Conservation (phyloP, 768 basidiomycete genomes). For the Amanita fuliginea region DNA sequence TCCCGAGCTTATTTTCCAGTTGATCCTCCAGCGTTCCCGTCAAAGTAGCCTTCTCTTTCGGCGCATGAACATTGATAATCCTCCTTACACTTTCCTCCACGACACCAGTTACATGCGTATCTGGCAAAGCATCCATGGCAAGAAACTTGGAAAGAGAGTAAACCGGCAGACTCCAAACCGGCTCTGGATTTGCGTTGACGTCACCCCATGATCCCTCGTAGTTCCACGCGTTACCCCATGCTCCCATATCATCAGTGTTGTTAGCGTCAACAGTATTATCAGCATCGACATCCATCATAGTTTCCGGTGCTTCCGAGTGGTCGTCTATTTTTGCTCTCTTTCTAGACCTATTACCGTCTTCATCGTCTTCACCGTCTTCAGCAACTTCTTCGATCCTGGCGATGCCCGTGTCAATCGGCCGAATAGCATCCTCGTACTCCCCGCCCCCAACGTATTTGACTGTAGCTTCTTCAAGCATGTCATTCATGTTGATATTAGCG, state of each 20-base stretch:
- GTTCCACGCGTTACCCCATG: not conserved
- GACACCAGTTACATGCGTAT: conserved; percentile 54
- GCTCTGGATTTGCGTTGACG: not conserved
- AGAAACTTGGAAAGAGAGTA: conserved; percentile 29
- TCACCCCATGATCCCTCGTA: not conserved
- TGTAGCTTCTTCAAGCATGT: conserved; percentile 1
- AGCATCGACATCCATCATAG: not conserved
- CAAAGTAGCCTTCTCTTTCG: conserved; percentile 14
- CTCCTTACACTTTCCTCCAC: conserved; percentile 57
- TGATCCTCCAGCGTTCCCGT: conserved; percentile 25
- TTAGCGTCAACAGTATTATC: not conserved
- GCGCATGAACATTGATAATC: conserved; percentile 36
- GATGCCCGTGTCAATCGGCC: conserved; percentile 27
- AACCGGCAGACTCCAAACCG: conserved; percentile 12
- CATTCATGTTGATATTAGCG: not conserved
- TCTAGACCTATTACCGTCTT: conserved; percentile 21
- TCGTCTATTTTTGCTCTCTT: conserved; percentile 12
- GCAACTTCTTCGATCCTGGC: conserved; percentile 18
- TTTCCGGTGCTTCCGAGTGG: conserved; percentile 4
- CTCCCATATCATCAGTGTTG: not conserved
- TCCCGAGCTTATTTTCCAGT: conserved; percentile 23
- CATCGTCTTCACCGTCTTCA: conserved; percentile 21
- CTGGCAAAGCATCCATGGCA: conserved; percentile 45
- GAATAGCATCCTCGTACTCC: not conserved
- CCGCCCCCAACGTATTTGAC: conserved; percentile 1